Percentiles rank a stretch among this genome's conserved stretches.
These are phyloP conservation scores for Neocatenulostroma microsporum DNA, from an alignment of 2,329 filamentous ascomycete species.

Conservation along the genomic window DNA sequence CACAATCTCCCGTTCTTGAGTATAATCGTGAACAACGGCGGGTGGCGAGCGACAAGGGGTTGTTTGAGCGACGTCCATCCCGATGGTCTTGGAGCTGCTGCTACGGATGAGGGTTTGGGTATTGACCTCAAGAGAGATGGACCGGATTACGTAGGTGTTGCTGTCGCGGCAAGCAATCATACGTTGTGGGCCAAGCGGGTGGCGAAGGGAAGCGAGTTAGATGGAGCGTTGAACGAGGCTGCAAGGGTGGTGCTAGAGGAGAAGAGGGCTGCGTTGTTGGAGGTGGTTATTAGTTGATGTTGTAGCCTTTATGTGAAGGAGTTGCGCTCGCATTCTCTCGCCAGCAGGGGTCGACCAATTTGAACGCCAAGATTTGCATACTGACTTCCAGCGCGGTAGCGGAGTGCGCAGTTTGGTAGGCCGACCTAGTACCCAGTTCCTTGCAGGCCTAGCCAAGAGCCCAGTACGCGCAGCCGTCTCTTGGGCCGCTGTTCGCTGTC, in stretches of 20 bases:
- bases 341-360: too few species aligned
- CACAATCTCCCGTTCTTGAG: conserved; percentile 13
- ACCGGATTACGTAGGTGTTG: conserved; percentile 15
- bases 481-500: too few species aligned
- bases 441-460: too few species aligned
- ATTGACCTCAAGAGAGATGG: conserved; percentile 12
- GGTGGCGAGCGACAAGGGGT: conserved; percentile 15
- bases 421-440: too few species aligned
- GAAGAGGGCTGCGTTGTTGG: conserved; percentile 10
- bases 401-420: too few species aligned
- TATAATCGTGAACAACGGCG: conserved; percentile 18
- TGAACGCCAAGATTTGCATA: too few species aligned
- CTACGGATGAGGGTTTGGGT: conserved; percentile 10
- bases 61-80: conserved; percentile 16
- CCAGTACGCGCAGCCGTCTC: too few species aligned
- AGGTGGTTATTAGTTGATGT: conserved; percentile 3
- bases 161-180: conserved; percentile 8
- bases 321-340: too few species aligned
- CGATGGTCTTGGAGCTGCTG: conserved; percentile 9
- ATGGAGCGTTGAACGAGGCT: conserved; percentile 6
- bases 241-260: conserved; percentile 7
- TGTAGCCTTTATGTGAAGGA: too few species aligned
- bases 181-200: conserved; percentile 9
- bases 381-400: too few species aligned
- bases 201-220: neutral